phyloP scores from a whole-genome alignment of 768 basidiomycete genomes.

The Hortiboletus campestris region DNA sequence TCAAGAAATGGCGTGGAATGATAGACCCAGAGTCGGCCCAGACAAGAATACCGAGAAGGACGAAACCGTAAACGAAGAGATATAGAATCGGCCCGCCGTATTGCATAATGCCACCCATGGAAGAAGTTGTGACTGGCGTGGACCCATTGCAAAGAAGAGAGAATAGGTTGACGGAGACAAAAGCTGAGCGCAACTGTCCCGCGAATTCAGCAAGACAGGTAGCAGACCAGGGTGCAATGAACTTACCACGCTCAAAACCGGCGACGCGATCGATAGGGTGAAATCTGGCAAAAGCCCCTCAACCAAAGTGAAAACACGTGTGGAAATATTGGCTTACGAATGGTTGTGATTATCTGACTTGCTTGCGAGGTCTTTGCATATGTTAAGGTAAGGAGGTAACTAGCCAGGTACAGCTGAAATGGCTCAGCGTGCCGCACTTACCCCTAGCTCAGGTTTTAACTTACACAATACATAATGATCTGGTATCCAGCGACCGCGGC shows the following conservation, averaged over 20 bases:
- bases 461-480: constrained; percentile 66
- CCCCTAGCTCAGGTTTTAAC: constrained; percentile 23
- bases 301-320: not conserved
- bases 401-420: constrained; percentile 57
- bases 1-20: constrained; percentile 39
- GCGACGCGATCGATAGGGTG: constrained; percentile 62
- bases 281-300: constrained; percentile 43
- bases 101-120: constrained; percentile 52
- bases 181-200: constrained; percentile 56
- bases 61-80: constrained; percentile 56
- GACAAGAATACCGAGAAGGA: constrained; percentile 62
- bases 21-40: constrained; percentile 71
- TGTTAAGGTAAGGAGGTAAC: constrained; percentile 70
- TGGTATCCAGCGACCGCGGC: constrained; percentile 73
- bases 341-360: constrained; percentile 51
- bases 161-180: constrained; percentile 77
- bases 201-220: not conserved
- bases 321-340: constrained; percentile 38
- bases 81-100: constrained; percentile 78
- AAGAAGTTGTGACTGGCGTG: constrained; percentile 42
- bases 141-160: constrained; percentile 65
- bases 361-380: constrained; percentile 65
- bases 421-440: not conserved
- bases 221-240: not conserved
- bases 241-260: constrained; percentile 67